phyloP scores from a whole-genome alignment of 768 basidiomycete genomes.

The Strobilomyces echinocephalus region DNA sequence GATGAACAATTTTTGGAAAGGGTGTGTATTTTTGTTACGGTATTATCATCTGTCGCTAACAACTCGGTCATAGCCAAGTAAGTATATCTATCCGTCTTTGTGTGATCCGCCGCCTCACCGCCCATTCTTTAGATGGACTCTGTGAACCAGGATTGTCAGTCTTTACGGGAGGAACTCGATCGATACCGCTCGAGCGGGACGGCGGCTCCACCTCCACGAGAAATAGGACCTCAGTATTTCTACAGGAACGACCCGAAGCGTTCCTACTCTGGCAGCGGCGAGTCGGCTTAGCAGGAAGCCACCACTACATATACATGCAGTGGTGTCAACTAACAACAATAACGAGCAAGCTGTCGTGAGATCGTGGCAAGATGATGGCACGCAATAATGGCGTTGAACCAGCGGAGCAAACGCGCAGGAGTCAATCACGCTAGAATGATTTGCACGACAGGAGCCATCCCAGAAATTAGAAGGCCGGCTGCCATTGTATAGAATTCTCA shows the following conservation, averaged over 20 bases:
- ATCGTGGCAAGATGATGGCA: too few species aligned
- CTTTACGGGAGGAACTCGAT: too few species aligned
- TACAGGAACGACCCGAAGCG: constrained; percentile 22
- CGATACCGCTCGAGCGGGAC: too few species aligned
- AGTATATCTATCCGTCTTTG: constrained; percentile 16
- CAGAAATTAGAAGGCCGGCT: too few species aligned
- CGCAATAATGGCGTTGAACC: too few species aligned
- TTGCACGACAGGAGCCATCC: too few species aligned
- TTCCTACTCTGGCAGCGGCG: constrained; percentile 14
- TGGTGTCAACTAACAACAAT: too few species aligned
- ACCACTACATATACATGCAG: neutral
- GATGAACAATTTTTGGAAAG: constrained; percentile 40
- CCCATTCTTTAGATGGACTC: constrained; percentile 20
- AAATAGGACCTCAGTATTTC: constrained; percentile 21
- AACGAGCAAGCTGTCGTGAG: too few species aligned
- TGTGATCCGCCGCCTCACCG: constrained; percentile 6
- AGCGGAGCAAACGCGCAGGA: too few species aligned
- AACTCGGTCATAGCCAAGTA: constrained; percentile 31
- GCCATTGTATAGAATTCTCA: too few species aligned
- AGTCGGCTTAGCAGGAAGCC: constrained; percentile 13
- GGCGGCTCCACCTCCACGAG: constrained; percentile 9
- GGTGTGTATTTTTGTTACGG: constrained; percentile 23
- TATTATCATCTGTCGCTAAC: constrained; percentile 17
- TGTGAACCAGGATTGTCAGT: constrained; percentile 22
- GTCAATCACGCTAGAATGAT: too few species aligned